Evolutionary conservation across 1,284 basidiomycete genomes (phyloP).

Genomic region (Clitocybe nebularis): DNA sequence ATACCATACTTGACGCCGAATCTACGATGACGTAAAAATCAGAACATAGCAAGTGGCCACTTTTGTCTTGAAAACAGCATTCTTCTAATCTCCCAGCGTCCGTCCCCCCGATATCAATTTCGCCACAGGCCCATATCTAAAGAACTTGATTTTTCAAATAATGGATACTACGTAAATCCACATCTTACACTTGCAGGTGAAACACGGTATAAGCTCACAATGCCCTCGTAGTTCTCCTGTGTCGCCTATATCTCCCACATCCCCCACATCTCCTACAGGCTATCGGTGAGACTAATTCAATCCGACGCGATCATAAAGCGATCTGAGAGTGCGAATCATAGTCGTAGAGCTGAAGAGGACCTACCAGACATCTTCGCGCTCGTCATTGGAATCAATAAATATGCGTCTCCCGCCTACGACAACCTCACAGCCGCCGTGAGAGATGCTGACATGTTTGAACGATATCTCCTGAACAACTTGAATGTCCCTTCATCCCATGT

Average conservation of each 20-base stretch:
- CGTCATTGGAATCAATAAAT: conserved; percentile 31
- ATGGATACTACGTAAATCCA: not conserved
- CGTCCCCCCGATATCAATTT: too few species aligned
- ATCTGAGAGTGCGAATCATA: not conserved
- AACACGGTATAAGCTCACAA: not conserved
- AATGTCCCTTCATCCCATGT: conserved; percentile 27
- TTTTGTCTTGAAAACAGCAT: too few species aligned
- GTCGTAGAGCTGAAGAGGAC: not conserved
- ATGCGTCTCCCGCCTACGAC: conserved; percentile 17
- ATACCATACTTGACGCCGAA: too few species aligned
- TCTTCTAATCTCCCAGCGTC: too few species aligned
- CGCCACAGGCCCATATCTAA: too few species aligned
- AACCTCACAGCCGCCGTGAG: conserved; percentile 25
- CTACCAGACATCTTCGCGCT: conserved; percentile 20
- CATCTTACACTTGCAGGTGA: not conserved
- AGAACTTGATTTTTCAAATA: too few species aligned
- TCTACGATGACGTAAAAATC: too few species aligned
- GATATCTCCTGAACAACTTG: conserved; percentile 24
- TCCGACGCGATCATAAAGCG: not conserved
- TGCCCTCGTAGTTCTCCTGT: conserved; percentile 1
- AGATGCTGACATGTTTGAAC: conserved; percentile 29
- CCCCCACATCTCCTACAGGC: too few species aligned
- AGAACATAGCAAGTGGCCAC: too few species aligned
- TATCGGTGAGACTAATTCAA: not conserved
- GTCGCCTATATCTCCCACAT: conserved; percentile 1